Conservation (phyloP, 2,329 filamentous ascomycete species). For the Tricladium varicosporioides region DNA sequence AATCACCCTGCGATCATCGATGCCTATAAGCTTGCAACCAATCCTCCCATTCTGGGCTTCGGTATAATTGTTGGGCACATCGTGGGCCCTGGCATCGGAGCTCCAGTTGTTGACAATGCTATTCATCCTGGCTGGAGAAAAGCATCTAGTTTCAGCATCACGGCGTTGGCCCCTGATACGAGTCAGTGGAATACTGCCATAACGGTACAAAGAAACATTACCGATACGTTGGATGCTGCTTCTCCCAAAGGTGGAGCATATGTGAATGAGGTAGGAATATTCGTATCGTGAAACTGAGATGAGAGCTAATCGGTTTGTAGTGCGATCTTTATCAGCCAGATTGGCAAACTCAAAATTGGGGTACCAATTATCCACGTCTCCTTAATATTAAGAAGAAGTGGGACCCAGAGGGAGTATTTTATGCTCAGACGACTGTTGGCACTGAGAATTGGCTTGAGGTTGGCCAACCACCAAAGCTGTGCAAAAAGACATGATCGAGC, state of each 20-base stretch:
- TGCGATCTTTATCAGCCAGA: slow-evolving; percentile 25
- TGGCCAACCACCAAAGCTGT: not conserved
- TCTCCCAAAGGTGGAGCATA: slow-evolving; percentile 9
- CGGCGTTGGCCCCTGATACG: not conserved
- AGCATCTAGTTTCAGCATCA: slow-evolving; percentile 4
- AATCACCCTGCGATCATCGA: slow-evolving; percentile 4
- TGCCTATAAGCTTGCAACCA: slow-evolving; percentile 3
- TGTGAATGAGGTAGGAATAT: slow-evolving; percentile 23
- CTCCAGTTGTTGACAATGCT: slow-evolving; percentile 2
- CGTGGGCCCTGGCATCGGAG: slow-evolving; percentile 3
- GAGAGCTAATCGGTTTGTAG: not conserved
- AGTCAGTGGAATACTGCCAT: not conserved
- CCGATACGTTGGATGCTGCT: slow-evolving; percentile 17
- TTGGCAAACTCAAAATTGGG: slow-evolving; percentile 18
- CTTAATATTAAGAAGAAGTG: slow-evolving; percentile 29
- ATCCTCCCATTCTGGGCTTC: not conserved
- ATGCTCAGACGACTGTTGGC: slow-evolving; percentile 1
- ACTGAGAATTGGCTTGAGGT: not conserved
- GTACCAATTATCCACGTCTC: slow-evolving; percentile 15
- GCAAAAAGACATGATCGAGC: not conserved
- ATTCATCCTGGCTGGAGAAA: slow-evolving; percentile 3
- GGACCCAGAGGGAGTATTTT: slow-evolving; percentile 33
- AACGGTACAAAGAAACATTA: slow-evolving; percentile 1
- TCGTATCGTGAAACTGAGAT: not conserved
- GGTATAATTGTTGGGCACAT: slow-evolving; percentile 9